Evolutionary conservation across 192 early-diverging fungal genomes (phyloP), one percentile per base, ranked within the genome.

Genomic region (Phycomyces blakesleeanus): DNA sequence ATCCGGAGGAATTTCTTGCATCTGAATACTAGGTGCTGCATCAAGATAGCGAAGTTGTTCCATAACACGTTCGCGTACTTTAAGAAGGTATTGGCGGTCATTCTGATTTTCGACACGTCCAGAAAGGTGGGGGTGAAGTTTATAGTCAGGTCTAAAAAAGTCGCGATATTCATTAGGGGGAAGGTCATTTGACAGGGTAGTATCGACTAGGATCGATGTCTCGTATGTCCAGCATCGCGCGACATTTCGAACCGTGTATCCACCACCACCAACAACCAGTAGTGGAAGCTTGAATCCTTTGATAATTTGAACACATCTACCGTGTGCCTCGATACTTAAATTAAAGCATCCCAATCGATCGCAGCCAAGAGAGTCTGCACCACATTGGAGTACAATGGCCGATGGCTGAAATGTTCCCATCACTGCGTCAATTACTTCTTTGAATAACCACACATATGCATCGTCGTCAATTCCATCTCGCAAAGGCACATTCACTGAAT

Each of bases 151-250:
- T 0, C 82, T 86, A 55, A 93, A 92, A 67, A 92, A 97, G 39
- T 88, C 85, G 58, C 88, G 87, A 61, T 88, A 92, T 42, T 84
- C 82, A 38, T 81, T 84, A 18, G 80, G 70, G 6, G 93, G 93
- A 8, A 99, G 72, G 22, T 86, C 85, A 29, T 90, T 77, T 9
- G 82, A 79, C 10, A 97, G 78, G 14, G 90, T 87, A 2, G 84
- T 73, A 64, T 90, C 91, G 0, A 91, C 83, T 0, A 92, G 82
- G 9, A 93, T 76, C 0, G 91, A 90, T 0, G 97, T 98, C 67
- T 98, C 89, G 59, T 94, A 96, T 20, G 91, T 84, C 95, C 96
- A 98, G 66, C 94, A 92, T 18, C 95, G 76, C 5, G 94, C 92
- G 2, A 94, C 92, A 77, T 99, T 95, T 11, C 88, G 65, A 24